Evolutionary conservation across 2,329 filamentous ascomycete genomes (phyloP), one percentile per base, ranked within the genome.

Genomic region (Aspergillus versicolor): DNA sequence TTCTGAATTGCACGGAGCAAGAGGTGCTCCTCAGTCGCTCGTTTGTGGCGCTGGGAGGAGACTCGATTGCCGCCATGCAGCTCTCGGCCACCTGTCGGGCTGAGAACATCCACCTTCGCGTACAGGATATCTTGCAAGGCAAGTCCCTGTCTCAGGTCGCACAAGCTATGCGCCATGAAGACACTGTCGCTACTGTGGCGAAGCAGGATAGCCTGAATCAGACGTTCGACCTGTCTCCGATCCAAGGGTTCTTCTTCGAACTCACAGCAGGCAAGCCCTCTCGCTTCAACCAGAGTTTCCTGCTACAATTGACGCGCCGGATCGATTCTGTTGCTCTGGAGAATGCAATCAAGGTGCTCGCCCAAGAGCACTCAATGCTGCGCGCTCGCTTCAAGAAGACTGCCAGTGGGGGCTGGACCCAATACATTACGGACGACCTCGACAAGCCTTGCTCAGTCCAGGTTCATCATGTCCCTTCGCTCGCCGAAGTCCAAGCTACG

Each of bases 1-100:
- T 73, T 4, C 58, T 73, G 34, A 72, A 73, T 53, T 52, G 72
- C 7, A 63, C 68, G 2, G 9, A 62, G 1, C 60, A 67, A 8
- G 67, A 71, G 51, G 64, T 73, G 42, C 67, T 69, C 30, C 48
- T 66, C 12, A 65, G 69, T 17, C 63, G 70, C 6, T 69, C 69
- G 30, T 73, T 73, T 27, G 64, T 72, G 41, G 71, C 68, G 50
- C 46, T 73, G 21, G 54, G 54, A n/a, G 54, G 54, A 11, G 54
- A 56, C 54, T 45, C 40, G 12, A 56, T 56, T 38, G 30, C 54
- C 3, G 54, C 40, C 19, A 56, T 51, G 47, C 24, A 41, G 17
- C 22, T 56, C 3, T 40, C 45, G 9, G 37, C 54, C 4, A 17
- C 38, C 40, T 27, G 27, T 46, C 54, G 54, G 4, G 32, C 38